phyloP scores from a whole-genome alignment of 148 eudicot genomes.

The Vaccinium macrocarpon region DNA sequence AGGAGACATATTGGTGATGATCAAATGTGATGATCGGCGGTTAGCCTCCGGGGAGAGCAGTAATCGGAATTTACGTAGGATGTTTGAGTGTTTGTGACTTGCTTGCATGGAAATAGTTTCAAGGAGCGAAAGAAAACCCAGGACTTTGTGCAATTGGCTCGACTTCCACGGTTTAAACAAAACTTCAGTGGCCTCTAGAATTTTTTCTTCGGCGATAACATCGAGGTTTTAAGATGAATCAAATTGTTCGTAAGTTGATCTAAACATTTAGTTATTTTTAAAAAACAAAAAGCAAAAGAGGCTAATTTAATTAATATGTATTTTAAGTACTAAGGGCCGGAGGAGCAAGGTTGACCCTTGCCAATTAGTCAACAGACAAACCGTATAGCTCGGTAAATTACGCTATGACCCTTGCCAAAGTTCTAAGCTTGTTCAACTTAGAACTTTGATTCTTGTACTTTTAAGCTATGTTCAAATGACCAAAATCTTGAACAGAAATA shows the following conservation, averaged over 20 bases:
- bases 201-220: background rate
- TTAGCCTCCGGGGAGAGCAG: background rate
- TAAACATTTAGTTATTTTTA: background rate
- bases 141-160: background rate
- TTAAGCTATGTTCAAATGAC: no score
- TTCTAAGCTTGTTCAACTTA: no score
- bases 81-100: background rate
- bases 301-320: background rate
- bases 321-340: no score
- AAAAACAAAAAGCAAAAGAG: background rate
- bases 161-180: background rate
- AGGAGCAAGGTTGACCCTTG: no score
- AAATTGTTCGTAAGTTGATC: background rate
- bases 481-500: no score
- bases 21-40: background rate
- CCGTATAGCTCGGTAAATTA: no score
- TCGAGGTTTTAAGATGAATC: background rate
- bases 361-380: no score
- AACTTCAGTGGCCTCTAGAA: background rate
- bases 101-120: background rate
- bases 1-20: background rate
- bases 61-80: no score
- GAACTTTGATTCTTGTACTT: no score
- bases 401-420: no score
- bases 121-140: background rate